Evolutionary conservation across 2,329 filamentous ascomycete species (phyloP), one percentile per base, ranked within the genome.

Genomic region (Microsporum canis): DNA sequence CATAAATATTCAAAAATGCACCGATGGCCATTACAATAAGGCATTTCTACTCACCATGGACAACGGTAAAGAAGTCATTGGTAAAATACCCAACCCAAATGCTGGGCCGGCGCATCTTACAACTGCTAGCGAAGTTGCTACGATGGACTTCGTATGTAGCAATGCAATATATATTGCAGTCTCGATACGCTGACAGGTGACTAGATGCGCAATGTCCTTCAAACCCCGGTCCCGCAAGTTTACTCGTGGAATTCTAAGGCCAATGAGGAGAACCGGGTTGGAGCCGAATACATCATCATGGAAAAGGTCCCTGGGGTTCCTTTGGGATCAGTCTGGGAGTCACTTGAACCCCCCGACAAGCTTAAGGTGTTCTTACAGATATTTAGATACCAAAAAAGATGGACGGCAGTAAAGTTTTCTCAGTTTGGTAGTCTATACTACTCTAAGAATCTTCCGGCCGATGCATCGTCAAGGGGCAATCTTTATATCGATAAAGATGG

Each of bases 111-210:
- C 57, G 8, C 62, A 65, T 57, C 62, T 63, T 6, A 66, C 68
- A 34, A 66, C 69, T 17, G 72, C 72, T 43, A 72, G 69, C 59
- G 73, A 75, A 64, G 72, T 72, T 38, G 73, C 72, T 17, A 76
- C 71, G n/a, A 67, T 75, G 62, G 69, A 73, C 5, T 71, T 72
- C 61, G 53, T 56, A 38, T 34, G 51, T 3, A 56, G 29, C 29
- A 31, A 29, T 27, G 17, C 17, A 23, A 14, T 10, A 12, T 3
- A 8, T 14, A 31, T 23, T 23, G 17, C 17, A 23, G 17, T 23
- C 17, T 23, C 17, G 17, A 23, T 23, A 23, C 17, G 17, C 17
- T 23, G 17, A 23, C 17, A 23, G 1, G 27, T 49, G 17, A 10
- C 29, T 38, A 56, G 51, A 33, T 33, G 12, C 51, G 51, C 10